Conservation (phyloP, 345 rosid genomes). For the Brassica nigra region DNA sequence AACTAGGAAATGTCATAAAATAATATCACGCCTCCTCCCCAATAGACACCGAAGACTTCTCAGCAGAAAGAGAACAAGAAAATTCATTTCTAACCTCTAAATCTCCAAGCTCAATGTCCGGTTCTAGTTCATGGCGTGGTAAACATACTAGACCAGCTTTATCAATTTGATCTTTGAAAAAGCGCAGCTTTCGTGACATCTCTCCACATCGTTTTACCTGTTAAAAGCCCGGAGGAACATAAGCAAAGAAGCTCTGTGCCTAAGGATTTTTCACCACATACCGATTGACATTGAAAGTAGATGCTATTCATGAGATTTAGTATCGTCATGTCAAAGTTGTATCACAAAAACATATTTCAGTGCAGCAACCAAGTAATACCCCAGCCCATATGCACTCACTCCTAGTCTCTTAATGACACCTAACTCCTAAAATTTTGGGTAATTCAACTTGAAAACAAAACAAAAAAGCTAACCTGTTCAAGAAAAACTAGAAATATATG, state of each 20-base stretch:
- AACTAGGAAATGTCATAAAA: not conserved
- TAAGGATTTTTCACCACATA: conserved; percentile 11
- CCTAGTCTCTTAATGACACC: not conserved
- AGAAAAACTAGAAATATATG: not conserved
- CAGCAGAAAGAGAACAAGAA: conserved; percentile 5
- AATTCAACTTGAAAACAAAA: conserved; percentile 5
- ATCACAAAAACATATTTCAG: not conserved
- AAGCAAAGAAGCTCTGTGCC: conserved; percentile 19
- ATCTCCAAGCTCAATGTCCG: conserved; percentile 81
- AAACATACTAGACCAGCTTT: conserved; percentile 82
- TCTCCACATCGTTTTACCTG: conserved; percentile 96
- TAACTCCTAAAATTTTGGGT: not conserved
- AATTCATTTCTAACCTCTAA: conserved; percentile 65
- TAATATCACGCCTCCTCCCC: not conserved
- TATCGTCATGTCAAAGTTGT: not conserved
- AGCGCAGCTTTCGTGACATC: conserved; percentile 90
- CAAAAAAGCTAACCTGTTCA: not conserved
- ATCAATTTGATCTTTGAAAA: conserved; percentile 84
- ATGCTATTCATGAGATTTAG: not conserved
- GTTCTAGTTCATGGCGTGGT: conserved; percentile 59
- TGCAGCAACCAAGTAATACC: not conserved
- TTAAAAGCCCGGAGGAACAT: conserved; percentile 35
- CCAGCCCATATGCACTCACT: conserved; percentile 6
- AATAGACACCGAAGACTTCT: conserved; percentile 19
- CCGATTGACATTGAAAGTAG: not conserved